phyloP scores from a whole-genome alignment of 148 eudicot genomes.

The Heliamphora exappendiculata region DNA sequence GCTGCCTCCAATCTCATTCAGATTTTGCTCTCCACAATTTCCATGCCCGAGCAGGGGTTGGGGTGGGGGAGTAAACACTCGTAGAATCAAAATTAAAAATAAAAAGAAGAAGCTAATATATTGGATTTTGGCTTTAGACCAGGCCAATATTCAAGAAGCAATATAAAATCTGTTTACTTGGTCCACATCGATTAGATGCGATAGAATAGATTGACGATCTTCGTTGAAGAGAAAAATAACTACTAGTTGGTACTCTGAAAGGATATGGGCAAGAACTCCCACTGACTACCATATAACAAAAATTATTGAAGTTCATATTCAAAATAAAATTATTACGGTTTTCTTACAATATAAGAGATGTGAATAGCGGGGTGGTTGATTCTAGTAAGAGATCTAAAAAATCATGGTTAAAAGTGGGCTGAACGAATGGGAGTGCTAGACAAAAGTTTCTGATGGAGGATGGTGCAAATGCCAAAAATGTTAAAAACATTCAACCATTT shows the following conservation, averaged over 20 bases:
- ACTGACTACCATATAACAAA: background rate
- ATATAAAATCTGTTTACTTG: background rate
- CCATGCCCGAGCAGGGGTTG: background rate
- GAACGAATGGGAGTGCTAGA: background rate
- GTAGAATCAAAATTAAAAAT: background rate
- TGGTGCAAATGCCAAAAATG: background rate
- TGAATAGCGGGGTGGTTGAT: background rate
- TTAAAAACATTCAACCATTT: conserved; percentile 1
- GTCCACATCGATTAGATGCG: background rate
- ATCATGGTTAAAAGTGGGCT: background rate
- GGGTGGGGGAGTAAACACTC: background rate
- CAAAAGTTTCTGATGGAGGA: background rate
- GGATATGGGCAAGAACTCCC: background rate
- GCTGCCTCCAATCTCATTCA: background rate
- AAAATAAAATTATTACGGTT: background rate
- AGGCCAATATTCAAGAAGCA: background rate
- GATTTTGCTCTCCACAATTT: background rate
- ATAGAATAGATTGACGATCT: background rate
- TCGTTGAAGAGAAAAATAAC: background rate
- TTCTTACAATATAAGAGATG: background rate
- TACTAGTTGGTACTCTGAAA: background rate
- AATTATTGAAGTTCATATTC: background rate
- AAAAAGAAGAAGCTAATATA: background rate
- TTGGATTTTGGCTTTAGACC: background rate
- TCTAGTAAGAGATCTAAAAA: background rate